Percentiles rank a stretch among this genome's conserved stretches.
These are phyloP conservation scores for Nicotiana tabacum DNA, from an alignment of 257 asterid genomes.

Conservation along the genomic window DNA sequence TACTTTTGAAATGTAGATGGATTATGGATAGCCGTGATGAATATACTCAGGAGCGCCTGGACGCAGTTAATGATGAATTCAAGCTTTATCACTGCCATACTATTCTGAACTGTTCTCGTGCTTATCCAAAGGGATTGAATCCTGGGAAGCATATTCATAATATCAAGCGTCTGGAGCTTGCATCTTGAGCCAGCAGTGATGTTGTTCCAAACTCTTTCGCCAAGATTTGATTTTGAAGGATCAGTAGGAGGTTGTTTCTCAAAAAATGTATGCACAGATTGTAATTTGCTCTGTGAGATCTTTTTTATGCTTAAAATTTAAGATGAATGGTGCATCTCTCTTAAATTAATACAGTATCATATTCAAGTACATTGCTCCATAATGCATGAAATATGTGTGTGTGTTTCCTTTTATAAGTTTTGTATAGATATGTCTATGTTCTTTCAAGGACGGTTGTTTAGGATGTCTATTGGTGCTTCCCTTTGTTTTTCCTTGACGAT, in stretches of 20 bases:
- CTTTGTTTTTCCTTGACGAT: not conserved
- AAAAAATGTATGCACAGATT: slow-evolving; percentile 17
- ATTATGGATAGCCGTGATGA: slow-evolving; percentile 98
- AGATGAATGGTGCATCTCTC: not conserved
- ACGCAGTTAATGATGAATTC: slow-evolving; percentile 75
- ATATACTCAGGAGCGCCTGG: slow-evolving; percentile 81
- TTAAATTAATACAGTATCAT: slow-evolving; percentile 11
- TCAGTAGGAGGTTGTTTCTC: slow-evolving; percentile 9
- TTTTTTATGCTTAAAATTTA: slow-evolving; percentile 3
- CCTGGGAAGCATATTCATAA: slow-evolving; percentile 91
- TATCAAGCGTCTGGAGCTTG: slow-evolving; percentile 75
- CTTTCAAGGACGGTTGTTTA: not conserved
- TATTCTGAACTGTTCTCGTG: slow-evolving; percentile 87
- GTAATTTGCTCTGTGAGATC: slow-evolving; percentile 13
- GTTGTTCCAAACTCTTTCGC: slow-evolving; percentile 8
- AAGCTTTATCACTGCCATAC: slow-evolving; percentile 94
- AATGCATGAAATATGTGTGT: not conserved
- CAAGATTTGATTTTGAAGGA: slow-evolving; percentile 21
- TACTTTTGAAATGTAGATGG: slow-evolving; percentile 56
- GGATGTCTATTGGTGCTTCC: not conserved
- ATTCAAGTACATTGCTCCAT: not conserved
- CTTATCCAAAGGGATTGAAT: slow-evolving; percentile 93
- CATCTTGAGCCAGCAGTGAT: not conserved
- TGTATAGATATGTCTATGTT: not conserved
- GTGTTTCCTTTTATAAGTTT: not conserved